Evolutionary conservation across 176 grass and related monocot genomes (phyloP).

Genomic region (Chloris gayana): DNA sequence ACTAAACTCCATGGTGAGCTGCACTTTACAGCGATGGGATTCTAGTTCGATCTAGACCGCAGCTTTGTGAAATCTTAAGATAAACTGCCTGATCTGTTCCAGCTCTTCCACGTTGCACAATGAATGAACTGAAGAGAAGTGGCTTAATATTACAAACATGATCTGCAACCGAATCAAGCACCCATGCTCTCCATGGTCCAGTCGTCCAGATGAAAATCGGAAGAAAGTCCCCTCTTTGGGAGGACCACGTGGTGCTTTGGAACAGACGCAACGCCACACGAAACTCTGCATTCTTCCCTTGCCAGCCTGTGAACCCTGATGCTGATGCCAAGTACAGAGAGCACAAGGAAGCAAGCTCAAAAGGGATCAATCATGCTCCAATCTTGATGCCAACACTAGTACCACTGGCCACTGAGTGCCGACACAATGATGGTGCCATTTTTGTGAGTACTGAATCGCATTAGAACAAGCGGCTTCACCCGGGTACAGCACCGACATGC

Average conservation of each 20-base stretch:
- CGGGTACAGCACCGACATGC: conserved; percentile 36
- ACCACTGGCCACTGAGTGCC: conserved; percentile 12
- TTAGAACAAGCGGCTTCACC: conserved; percentile 23
- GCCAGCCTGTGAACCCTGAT: conserved; percentile 10
- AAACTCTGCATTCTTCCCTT: not conserved
- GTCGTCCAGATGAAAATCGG: not conserved
- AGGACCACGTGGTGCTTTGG: conserved; percentile 11
- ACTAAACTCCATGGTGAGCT: conserved; percentile 11
- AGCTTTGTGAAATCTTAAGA: not conserved
- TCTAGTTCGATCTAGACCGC: conserved; percentile 26
- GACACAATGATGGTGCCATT: not conserved
- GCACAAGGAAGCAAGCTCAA: conserved; percentile 22
- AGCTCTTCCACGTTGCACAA: not conserved
- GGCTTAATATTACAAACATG: not conserved
- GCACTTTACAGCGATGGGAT: conserved; percentile 42
- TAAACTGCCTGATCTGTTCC: not conserved
- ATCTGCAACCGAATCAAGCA: not conserved
- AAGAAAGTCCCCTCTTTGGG: too few species aligned
- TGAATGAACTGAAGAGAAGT: not conserved
- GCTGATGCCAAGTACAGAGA: not conserved
- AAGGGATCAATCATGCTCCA: conserved; percentile 13
- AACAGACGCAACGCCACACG: not conserved
- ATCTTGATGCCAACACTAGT: conserved; percentile 33
- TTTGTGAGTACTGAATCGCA: not conserved
- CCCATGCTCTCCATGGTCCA: not conserved